These are phyloP conservation scores for Mycena venus DNA, from an alignment of 768 basidiomycete species.

Conservation along the genomic window DNA sequence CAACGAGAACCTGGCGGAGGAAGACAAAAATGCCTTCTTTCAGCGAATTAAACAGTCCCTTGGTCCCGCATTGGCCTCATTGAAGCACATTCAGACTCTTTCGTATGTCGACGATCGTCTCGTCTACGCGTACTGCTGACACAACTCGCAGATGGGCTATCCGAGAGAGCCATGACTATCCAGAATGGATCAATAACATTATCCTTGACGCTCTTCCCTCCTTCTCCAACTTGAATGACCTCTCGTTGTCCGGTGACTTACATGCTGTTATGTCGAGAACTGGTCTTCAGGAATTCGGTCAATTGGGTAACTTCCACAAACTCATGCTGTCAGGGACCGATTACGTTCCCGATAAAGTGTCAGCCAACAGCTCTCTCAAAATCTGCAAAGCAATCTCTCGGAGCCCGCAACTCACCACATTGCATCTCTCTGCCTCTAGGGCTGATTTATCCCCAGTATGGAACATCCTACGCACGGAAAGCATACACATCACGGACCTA, in stretches of 20 bases:
- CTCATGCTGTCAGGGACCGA: slow-evolving; percentile 3
- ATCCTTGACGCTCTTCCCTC: not conserved
- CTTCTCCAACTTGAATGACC: slow-evolving; percentile 5
- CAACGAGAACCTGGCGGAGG: not conserved
- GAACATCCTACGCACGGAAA: not conserved
- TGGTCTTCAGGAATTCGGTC: slow-evolving; percentile 3
- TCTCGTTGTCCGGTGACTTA: slow-evolving; percentile 8
- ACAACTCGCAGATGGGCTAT: not conserved
- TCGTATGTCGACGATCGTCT: slow-evolving; percentile 1
- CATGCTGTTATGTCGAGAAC: slow-evolving; percentile 8
- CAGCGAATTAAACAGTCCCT: slow-evolving; percentile 3
- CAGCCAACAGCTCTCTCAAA: slow-evolving; percentile 1
- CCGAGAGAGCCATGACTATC: slow-evolving; percentile 5
- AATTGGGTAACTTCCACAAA: not conserved
- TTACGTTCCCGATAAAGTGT: slow-evolving; percentile 3
- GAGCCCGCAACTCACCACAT: slow-evolving; percentile 6
- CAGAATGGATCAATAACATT: slow-evolving; percentile 3
- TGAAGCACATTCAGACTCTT: slow-evolving; percentile 3
- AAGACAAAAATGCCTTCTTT: slow-evolving; percentile 2
- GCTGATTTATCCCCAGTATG: slow-evolving; percentile 3
- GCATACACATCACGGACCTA: slow-evolving; percentile 8
- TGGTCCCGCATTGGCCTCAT: slow-evolving; percentile 3
- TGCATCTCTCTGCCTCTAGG: not conserved
- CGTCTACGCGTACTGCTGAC: slow-evolving; percentile 3
- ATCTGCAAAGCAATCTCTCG: slow-evolving; percentile 6